Percentiles rank a stretch among this genome's conserved stretches.
Conservation (phyloP, 495 filamentous ascomycete genomes). For the Trichocladium antarcticum region DNA sequence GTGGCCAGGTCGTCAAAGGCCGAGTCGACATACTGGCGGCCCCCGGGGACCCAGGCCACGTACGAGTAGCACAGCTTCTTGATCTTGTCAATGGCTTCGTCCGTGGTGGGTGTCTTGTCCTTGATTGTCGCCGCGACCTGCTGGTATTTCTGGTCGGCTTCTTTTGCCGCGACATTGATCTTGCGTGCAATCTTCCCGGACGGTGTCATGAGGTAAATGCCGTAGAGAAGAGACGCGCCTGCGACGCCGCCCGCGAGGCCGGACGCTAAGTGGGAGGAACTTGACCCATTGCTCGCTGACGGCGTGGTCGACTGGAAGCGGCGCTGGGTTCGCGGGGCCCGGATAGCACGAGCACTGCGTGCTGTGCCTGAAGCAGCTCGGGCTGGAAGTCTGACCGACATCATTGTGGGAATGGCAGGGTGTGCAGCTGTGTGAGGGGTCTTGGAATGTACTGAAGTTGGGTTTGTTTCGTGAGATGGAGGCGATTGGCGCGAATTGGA, state of each 20-base stretch:
- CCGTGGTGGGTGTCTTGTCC: slow-evolving; percentile 45
- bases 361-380: not conserved
- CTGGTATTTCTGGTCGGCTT: slow-evolving; percentile 43
- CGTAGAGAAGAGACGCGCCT: slow-evolving; percentile 29
- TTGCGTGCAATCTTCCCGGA: slow-evolving; percentile 36
- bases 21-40: slow-evolving; percentile 45
- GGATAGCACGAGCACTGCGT: not conserved
- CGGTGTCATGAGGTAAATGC: slow-evolving; percentile 49
- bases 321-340: not conserved
- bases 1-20: slow-evolving; percentile 53
- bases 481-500: no score
- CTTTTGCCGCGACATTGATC: slow-evolving; percentile 39
- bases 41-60: slow-evolving; percentile 57
- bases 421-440: no score
- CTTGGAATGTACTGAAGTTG: no score
- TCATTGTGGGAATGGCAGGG: no score
- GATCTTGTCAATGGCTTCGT: slow-evolving; percentile 47
- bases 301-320: slow-evolving; percentile 8
- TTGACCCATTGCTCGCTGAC: slow-evolving; percentile 15
- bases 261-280: slow-evolving; percentile 39
- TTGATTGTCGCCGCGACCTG: slow-evolving; percentile 40
- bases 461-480: no score
- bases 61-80: slow-evolving; percentile 49
- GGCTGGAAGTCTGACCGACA: not conserved
- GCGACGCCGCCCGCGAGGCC: slow-evolving; percentile 39